phyloP scores from a whole-genome alignment of 192 early-diverging fungal genomes.

The Coemansia sp. region DNA sequence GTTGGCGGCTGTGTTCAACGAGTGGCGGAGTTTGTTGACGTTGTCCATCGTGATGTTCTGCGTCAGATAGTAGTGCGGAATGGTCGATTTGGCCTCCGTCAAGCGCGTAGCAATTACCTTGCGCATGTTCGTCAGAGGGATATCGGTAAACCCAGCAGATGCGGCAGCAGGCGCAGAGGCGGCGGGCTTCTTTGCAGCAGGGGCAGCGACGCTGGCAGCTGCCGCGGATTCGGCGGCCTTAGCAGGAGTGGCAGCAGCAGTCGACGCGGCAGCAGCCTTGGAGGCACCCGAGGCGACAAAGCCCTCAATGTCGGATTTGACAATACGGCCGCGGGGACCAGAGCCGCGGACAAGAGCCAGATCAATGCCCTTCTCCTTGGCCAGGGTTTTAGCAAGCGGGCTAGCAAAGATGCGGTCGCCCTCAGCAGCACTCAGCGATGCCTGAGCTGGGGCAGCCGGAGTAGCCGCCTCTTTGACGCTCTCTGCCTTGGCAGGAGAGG shows the following conservation, averaged over 20 bases:
- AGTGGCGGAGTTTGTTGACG: conserved; percentile 82
- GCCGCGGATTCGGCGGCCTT: not conserved
- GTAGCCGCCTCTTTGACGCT: conserved; percentile 35
- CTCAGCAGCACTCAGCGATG: conserved; percentile 1
- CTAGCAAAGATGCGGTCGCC: conserved; percentile 79
- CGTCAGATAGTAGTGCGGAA: conserved; percentile 83
- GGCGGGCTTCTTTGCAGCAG: conserved; percentile 53
- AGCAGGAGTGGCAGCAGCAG: conserved; percentile 39
- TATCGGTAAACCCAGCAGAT: conserved; percentile 68
- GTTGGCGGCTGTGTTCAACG: conserved; percentile 81
- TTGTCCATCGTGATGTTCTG: conserved; percentile 90
- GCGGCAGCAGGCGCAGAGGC: conserved; percentile 40
- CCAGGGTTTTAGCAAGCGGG: conserved; percentile 86
- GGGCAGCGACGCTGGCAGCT: conserved; percentile 12
- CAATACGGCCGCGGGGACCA: conserved; percentile 88
- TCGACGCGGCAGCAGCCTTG: conserved; percentile 37
- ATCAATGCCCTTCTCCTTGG: conserved; percentile 80
- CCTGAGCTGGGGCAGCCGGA: conserved; percentile 45
- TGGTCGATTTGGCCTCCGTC: conserved; percentile 73
- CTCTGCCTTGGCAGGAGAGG: conserved; percentile 26
- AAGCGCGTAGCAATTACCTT: conserved; percentile 79
- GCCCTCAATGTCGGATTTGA: conserved; percentile 88
- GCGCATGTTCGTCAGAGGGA: conserved; percentile 78
- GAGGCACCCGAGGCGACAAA: conserved; percentile 45
- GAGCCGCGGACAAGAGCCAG: conserved; percentile 80